phyloP scores from a whole-genome alignment of 139 green algal genomes.

The Tetraselmis striata region DNA sequence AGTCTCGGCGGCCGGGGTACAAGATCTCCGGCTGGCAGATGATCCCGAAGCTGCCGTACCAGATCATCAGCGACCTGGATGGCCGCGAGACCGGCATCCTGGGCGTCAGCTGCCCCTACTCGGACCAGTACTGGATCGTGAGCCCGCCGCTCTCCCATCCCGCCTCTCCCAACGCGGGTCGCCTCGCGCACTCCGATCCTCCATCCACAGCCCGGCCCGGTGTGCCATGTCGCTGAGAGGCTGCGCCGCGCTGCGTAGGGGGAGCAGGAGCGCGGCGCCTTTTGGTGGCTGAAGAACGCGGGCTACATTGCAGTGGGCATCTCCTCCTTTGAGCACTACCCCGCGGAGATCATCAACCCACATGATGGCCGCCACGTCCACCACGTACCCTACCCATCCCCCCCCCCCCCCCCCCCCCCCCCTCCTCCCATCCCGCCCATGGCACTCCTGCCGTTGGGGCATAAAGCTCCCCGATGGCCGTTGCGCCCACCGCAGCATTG shows the following conservation, averaged over 20 bases:
- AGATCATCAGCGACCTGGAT: neutral
- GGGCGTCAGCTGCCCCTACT: neutral
- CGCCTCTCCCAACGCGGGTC: neutral
- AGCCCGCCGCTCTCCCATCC: neutral
- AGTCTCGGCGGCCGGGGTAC: neutral
- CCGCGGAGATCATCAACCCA: slow-evolving; percentile 6
- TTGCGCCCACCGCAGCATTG: too few relatives aligned
- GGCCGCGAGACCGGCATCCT: neutral
- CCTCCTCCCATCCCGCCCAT: neutral
- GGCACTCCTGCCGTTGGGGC: neutral
- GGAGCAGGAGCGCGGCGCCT: neutral
- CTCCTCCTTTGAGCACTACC: slow-evolving; percentile 1
- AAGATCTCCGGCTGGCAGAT: neutral
- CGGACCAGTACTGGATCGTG: neutral
- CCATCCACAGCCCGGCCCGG: neutral
- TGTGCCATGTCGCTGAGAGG: neutral
- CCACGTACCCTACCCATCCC: neutral
- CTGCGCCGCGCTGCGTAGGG: too few relatives aligned
- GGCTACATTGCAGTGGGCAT: neutral
- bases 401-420: too few relatives aligned
- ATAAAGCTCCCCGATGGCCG: neutral
- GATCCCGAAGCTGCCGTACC: neutral
- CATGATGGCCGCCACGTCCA: neutral
- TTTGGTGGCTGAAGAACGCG: neutral
- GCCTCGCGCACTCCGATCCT: neutral